Base-by-base conservation (phyloP, 2,329 filamentous ascomycete species). In the Stagonosporopsis cucurbitacearum region DNA sequence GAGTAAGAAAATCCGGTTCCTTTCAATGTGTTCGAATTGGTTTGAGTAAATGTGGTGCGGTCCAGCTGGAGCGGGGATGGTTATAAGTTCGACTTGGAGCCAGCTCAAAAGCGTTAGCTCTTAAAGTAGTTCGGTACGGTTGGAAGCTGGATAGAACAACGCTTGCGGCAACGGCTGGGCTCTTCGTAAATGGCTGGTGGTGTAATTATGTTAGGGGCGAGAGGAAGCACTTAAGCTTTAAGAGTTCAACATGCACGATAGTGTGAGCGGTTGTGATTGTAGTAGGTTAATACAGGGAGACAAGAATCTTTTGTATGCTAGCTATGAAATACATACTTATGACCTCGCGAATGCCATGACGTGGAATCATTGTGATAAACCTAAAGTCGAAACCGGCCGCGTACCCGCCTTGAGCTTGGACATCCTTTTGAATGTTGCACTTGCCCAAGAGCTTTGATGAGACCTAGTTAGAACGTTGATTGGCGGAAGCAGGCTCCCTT, bases 331-430 rank as follows among this genome's bases (percentile, higher is more conserved):
- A 45, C 49, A 55, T 62, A 65, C 65, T 56, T 60, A n/a, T 59
- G 42, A 47, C 33, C 42, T 51, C 48, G 49, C 63, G 42, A 55
- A 43, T 52, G 58, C 61, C 65, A 71, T 71, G 69, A 70, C 69
- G 67, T 68, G 61, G 49, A 57, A 43, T 50, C 32, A 51, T 50
- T 46, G 51, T 20, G 56, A 52, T 50, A 50, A 32, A 32, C 47
- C 42, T 39, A 55, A 32, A 51, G 46, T 57, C 44, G 54, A 57
- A 57, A 57, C 54, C 35, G 26, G 49, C 54, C 54, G 54, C 44
- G 54, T 47, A 49, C 49, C 53, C 55, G 51, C 48, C 45, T 52
- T 46, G 50, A 35, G 50, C 55, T 50, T 54, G 51, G 51, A 54
- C 53, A 25, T n/a, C 41, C 19, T 47, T 47, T 15, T 40, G 45